phyloP scores from a whole-genome alignment of 2,329 filamentous ascomycete species.

The Phoma sp. region DNA sequence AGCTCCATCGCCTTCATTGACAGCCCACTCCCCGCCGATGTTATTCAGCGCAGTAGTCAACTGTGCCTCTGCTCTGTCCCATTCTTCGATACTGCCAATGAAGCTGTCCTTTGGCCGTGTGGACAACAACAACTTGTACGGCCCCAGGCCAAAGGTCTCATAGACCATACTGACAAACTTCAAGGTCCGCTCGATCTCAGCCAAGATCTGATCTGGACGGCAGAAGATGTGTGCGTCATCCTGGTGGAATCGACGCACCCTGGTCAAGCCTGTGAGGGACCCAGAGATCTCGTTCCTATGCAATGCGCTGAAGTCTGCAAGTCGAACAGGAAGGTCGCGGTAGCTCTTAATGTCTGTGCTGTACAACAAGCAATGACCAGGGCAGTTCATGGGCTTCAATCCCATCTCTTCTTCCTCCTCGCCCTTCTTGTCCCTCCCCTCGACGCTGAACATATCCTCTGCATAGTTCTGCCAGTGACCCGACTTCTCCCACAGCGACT shows the following conservation, averaged over 20 bases:
- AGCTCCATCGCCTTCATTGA: constrained; percentile 83
- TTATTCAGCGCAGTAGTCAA: constrained; percentile 67
- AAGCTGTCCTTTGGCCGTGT: constrained; percentile 78
- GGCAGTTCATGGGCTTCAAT: constrained; percentile 93
- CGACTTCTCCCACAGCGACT: constrained; percentile 82
- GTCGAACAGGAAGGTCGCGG: constrained; percentile 79
- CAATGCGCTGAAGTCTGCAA: constrained; percentile 86
- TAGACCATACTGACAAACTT: constrained; percentile 78
- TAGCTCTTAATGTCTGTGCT: constrained; percentile 75
- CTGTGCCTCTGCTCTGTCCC: constrained; percentile 70
- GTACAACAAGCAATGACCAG: constrained; percentile 86
- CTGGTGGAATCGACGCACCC: constrained; percentile 86
- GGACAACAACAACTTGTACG: constrained; percentile 78
- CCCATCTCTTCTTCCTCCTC: constrained; percentile 75
- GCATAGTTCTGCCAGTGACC: constrained; percentile 90
- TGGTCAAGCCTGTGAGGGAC: constrained; percentile 78
- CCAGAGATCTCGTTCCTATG: constrained; percentile 87
- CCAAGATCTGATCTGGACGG: constrained; percentile 73
- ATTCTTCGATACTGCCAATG: constrained; percentile 76
- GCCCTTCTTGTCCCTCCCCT: constrained; percentile 56
- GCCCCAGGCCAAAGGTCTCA: constrained; percentile 70
- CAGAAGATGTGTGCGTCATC: constrained; percentile 94
- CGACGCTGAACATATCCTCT: constrained; percentile 90
- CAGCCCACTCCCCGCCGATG: constrained; percentile 70
- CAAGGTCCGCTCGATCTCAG: constrained; percentile 75